Conservation (phyloP, 75 land plant species). For the Selaginella tamariscina region DNA sequence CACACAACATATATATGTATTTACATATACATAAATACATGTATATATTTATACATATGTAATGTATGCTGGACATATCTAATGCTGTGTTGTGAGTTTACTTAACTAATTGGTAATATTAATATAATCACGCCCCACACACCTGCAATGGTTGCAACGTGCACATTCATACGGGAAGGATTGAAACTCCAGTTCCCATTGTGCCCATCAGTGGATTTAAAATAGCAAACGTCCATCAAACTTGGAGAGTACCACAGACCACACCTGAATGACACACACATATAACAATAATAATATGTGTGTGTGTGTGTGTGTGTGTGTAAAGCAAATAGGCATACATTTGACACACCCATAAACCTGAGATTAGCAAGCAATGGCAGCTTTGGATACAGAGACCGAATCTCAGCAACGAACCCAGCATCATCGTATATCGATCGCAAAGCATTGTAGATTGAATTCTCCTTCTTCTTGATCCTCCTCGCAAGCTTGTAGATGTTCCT, state of each 20-base stretch:
- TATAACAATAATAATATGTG: too few relatives aligned
- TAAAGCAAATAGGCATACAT: too few relatives aligned
- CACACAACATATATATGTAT: too few relatives aligned
- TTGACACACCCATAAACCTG: too few relatives aligned
- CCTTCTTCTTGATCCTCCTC: constrained; percentile 47
- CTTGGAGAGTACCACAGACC: constrained; percentile 82
- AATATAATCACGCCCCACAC: too few relatives aligned
- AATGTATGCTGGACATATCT: too few relatives aligned
- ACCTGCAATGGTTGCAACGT: constrained; percentile 81
- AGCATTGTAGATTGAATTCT: constrained; percentile 73
- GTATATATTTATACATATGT: too few relatives aligned
- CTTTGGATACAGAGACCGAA: constrained; percentile 63
- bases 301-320: too few relatives aligned
- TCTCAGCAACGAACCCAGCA: constrained; percentile 81
- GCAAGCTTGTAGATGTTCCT: constrained; percentile 63
- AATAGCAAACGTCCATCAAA: constrained; percentile 77
- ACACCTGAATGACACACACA: too few relatives aligned
- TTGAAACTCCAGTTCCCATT: constrained; percentile 81
- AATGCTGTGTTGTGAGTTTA: too few relatives aligned
- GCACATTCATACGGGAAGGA: constrained; percentile 79
- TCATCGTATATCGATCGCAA: constrained; percentile 89
- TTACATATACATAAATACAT: too few relatives aligned
- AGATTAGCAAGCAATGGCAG: constrained; percentile 88
- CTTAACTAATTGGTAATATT: too few relatives aligned
- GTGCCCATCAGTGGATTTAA: constrained; percentile 99